Base-by-base conservation (phyloP, 371 early-diverging fungal species). In the Mortierella sp. region DNA sequence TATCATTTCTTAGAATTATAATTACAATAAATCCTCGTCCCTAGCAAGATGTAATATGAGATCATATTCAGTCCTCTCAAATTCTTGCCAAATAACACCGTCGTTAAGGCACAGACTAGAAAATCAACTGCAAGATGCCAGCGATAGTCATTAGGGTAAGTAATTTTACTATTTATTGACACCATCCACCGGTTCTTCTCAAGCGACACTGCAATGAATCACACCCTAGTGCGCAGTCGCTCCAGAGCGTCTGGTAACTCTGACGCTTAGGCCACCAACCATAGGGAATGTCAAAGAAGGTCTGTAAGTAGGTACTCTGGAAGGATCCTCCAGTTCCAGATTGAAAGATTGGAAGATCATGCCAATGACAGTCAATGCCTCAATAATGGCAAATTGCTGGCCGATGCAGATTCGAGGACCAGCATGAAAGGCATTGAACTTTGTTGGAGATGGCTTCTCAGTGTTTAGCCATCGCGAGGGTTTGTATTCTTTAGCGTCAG, bases 391-490 rank as follows among this genome's bases (percentile, higher is more conserved):
- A 28, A 89, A 83, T 51, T 85, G 73, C 75, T 88, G 88, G 16
- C 89, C 83, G 14, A 71, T 74, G 51, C 89, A 89, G 22, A 81
- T 73, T 2, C 90, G 73, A 8, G 90, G 90, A 2, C 90, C 89
- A 3, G 73, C 85, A 52, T 88, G 84, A 73, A 87, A 87, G n/a
- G 75, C 62, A 12, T 52, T 76, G 57, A 70, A 88, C 70, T 88
- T 86, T 20, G 60, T 72, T 9, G 67, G 76, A 0, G 76, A 66
- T 3, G 72, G 77, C 35, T 65, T 83, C 3, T 68, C 73, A 18
- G 71, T 71, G 28, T 58, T 51, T 47, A 78, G 62, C 93, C 93
- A 93, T 58, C 94, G 84, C 52, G 90, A 90, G 3, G 94, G 94
- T 20, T 83, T 84, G 70, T 91, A 93, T 45, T 87, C 85, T 43